These are phyloP conservation scores for Exophiala lecanii-corni DNA, from an alignment of 2,329 filamentous ascomycete genomes.

Conservation along the genomic window DNA sequence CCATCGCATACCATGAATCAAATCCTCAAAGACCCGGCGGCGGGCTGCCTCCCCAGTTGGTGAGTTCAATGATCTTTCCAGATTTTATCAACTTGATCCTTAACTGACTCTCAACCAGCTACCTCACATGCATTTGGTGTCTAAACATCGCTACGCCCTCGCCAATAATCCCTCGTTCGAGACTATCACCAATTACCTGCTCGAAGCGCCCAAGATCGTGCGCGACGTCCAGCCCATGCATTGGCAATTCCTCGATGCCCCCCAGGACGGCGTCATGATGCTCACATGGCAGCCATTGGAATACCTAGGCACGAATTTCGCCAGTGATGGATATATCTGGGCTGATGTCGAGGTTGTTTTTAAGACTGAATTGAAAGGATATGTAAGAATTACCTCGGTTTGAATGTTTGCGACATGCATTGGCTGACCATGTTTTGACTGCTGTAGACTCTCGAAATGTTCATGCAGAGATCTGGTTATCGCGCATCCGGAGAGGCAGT, in stretches of 20 bases:
- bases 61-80: constrained; percentile 26
- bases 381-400: constrained; percentile 53
- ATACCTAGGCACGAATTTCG: constrained; percentile 66
- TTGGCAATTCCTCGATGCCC: constrained; percentile 86
- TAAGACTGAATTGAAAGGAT: constrained; percentile 66
- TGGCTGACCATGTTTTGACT: too few relatives aligned
- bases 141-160: constrained; percentile 72
- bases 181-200: constrained; percentile 77
- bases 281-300: constrained; percentile 83
- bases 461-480: constrained; percentile 76
- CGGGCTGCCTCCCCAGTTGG: constrained; percentile 43
- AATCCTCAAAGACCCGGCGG: constrained; percentile 43
- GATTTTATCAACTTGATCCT: background rate
- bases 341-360: constrained; percentile 73
- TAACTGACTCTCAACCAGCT: constrained; percentile 49
- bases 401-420: constrained; percentile 8
- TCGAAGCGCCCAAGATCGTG: constrained; percentile 78
- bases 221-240: constrained; percentile 81
- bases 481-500: constrained; percentile 66
- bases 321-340: constrained; percentile 92
- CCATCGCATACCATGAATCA: constrained; percentile 9
- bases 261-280: constrained; percentile 74
- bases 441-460: constrained; percentile 79
- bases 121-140: constrained; percentile 85
- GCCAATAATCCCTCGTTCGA: constrained; percentile 66